Evolutionary conservation across 805 yeast species (phyloP).

Genomic region (Zygosaccharomyces gambellarensis): DNA sequence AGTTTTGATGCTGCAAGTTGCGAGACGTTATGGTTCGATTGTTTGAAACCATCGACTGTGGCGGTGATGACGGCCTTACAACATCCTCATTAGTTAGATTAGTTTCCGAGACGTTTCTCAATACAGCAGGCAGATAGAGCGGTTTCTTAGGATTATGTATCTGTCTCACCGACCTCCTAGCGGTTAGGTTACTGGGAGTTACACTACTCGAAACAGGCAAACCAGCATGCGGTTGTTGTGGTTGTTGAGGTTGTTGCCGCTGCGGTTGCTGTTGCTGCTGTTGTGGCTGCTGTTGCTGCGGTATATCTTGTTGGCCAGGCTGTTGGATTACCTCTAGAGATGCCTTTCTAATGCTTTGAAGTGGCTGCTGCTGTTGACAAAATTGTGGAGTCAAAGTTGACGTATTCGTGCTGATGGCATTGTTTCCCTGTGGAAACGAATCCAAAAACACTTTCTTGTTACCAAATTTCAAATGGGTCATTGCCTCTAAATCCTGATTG

Average conservation of each 20-base stretch:
- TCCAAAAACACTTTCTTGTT: constrained; percentile 30
- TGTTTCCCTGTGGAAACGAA: constrained; percentile 19
- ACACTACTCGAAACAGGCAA: neutral
- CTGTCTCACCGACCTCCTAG: constrained; percentile 46
- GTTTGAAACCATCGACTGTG: constrained; percentile 13
- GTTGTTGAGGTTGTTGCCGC: constrained; percentile 10
- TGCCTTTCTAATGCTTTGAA: constrained; percentile 9
- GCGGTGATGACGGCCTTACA: constrained; percentile 28
- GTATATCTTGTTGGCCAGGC: constrained; percentile 8
- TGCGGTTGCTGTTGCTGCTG: constrained; percentile 8
- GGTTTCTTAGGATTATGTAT: constrained; percentile 81
- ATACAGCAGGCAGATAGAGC: constrained; percentile 84
- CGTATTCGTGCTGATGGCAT: neutral
- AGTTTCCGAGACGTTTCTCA: constrained; percentile 48
- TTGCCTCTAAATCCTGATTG: constrained; percentile 12
- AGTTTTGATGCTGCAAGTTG: neutral
- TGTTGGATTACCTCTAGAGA: constrained; percentile 20
- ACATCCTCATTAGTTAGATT: constrained; percentile 41
- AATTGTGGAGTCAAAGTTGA: neutral
- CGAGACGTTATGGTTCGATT: constrained; percentile 13
- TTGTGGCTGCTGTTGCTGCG: constrained; percentile 7
- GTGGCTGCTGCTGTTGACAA: constrained; percentile 3
- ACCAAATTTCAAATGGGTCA: constrained; percentile 28
- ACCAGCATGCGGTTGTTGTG: neutral
- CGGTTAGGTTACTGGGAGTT: neutral